Conservation (phyloP, 345 rosid genomes). For the Brassica incana region DNA sequence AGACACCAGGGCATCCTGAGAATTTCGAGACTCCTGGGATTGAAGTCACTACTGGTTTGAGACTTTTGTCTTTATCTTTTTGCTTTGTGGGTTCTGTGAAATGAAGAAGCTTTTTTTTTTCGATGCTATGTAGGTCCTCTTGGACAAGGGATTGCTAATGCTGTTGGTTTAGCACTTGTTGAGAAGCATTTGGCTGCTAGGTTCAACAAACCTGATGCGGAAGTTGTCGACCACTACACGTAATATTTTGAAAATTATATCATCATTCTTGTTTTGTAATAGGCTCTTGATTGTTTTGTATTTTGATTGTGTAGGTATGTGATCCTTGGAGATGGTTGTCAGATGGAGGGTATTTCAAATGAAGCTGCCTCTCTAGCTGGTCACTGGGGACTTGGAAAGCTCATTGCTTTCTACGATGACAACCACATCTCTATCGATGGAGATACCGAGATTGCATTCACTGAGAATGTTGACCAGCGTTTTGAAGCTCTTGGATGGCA, state of each 20-base stretch:
- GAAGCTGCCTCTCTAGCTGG: slow-evolving; percentile 95
- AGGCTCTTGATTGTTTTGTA: slow-evolving; percentile 2
- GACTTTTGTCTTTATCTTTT: neutral
- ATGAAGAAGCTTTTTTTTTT: neutral
- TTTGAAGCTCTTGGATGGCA: slow-evolving; percentile 99
- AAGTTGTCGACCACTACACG: slow-evolving; percentile 93
- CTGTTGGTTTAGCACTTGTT: slow-evolving; percentile 92
- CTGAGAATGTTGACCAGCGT: slow-evolving; percentile 79
- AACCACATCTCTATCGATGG: slow-evolving; percentile 99
- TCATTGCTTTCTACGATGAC: slow-evolving; percentile 97
- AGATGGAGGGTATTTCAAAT: slow-evolving; percentile 95
- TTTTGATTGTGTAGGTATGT: slow-evolving; percentile 51
- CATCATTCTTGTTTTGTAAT: neutral
- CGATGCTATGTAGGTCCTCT: slow-evolving; percentile 66
- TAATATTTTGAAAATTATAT: slow-evolving; percentile 23
- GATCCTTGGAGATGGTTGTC: slow-evolving; percentile 95
- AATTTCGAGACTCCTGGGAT: slow-evolving; percentile 98
- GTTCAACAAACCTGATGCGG: slow-evolving; percentile 76
- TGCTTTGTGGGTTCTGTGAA: slow-evolving; percentile 1
- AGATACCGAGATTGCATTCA: slow-evolving; percentile 94
- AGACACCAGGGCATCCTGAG: slow-evolving; percentile 99
- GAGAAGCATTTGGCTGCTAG: slow-evolving; percentile 95
- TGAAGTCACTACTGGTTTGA: slow-evolving; percentile 96
- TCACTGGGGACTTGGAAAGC: slow-evolving; percentile 99
- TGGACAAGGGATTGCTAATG: slow-evolving; percentile 92